These are phyloP conservation scores for Colletotrichum sp. DNA, from an alignment of 2,329 filamentous ascomycete genomes.

Conservation along the genomic window DNA sequence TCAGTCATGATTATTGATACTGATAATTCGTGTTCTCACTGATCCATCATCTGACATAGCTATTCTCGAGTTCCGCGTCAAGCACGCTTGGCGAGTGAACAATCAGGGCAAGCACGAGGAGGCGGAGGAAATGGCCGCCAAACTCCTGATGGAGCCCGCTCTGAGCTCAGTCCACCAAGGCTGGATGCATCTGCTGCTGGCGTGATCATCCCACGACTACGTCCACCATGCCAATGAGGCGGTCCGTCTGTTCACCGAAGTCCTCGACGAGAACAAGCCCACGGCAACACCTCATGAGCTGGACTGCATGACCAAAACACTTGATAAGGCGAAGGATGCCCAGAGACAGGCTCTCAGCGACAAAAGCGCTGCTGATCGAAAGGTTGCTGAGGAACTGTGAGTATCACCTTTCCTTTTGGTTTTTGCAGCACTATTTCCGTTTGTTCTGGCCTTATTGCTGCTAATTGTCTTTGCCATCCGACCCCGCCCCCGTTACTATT, in stretches of 20 bases:
- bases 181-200: background rate
- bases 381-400: background rate
- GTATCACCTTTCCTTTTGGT: background rate
- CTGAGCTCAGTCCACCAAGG: background rate
- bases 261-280: background rate
- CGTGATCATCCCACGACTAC: background rate
- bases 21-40: too few relatives aligned
- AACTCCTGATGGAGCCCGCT: background rate
- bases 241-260: background rate
- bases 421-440: background rate
- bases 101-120: background rate
- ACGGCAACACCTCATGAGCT: background rate
- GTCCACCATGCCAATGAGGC: background rate
- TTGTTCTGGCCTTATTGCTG: background rate
- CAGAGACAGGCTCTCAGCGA: too few relatives aligned
- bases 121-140: background rate
- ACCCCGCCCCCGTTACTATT: too few relatives aligned
- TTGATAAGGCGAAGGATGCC: background rate
- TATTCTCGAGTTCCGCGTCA: background rate
- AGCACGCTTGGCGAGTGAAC: background rate
- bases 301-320: background rate
- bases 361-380: background rate
- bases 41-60: background rate
- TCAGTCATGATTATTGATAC: background rate
- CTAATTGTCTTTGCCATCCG: background rate